Base-by-base conservation (phyloP, 371 early-diverging fungal species). In the Mortierella sp. region DNA sequence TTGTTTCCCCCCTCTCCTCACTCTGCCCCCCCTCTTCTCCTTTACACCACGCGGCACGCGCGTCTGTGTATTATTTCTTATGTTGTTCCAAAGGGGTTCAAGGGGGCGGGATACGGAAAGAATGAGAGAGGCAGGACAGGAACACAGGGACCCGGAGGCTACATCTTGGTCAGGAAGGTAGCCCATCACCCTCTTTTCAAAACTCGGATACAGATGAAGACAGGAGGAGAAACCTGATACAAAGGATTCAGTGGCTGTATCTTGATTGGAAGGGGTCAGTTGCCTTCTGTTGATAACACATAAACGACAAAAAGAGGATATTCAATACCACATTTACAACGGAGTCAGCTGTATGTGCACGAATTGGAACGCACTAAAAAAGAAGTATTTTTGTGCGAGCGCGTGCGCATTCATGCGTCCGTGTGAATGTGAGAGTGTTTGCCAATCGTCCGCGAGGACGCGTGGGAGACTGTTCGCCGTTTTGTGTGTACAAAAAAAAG, bases 11-110 rank as follows among this genome's bases (percentile, higher is more conserved):
- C 35, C 3, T 2, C 35, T 24, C 21, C 38, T 38, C 68, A 24
- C 41, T 10, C 41, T 38, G 68, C 41, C 21, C 35, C 35, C n/a
- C 46, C 29, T 44, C 18, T 27, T 43, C 46, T 29, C 24, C 24
- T 71, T 32, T 71, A 46, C 48, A 71, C 71, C 48, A 46, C 71
- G 44, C 32, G 71, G 44, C 71, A 14, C 71, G 48, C 71, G 29
- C 27, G 44, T 71, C 71, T 71, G 29, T 48, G 12, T 27, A 7
- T 10, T 46, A 27, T 71, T 68, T 56, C 7, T 46, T 71, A 51
- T 51, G 16, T 71, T 21, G 46, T 44, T 68, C 43, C 68, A 68
- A 32, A 21, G 68, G 65, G 41, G 41, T 68, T 35, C 41, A 68
- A 68, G 68, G 43, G 68, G 68, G 21, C 2, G 18, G 7, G 73